Evolutionary conservation across 257 asterid species (phyloP).

Genomic region (Primulina tabacum): DNA sequence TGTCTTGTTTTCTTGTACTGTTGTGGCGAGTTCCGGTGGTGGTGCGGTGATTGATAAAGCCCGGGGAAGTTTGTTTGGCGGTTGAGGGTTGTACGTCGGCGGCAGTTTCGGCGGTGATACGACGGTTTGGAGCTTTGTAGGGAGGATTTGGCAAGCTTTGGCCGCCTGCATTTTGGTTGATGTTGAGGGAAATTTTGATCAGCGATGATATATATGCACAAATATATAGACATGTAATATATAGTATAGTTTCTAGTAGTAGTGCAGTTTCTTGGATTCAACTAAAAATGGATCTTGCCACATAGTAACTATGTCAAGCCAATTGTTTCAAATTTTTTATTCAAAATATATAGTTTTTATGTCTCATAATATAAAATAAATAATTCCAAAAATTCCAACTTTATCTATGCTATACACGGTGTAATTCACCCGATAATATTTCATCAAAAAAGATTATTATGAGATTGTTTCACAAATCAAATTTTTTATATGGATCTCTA

Average conservation of each 20-base stretch:
- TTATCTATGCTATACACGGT: too few species aligned
- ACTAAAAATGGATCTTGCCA: background rate
- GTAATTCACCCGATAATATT: too few species aligned
- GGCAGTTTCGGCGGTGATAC: slow-evolving; percentile 40
- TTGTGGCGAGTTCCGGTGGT: slow-evolving; percentile 6
- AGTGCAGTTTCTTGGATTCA: background rate
- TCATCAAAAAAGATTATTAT: too few species aligned
- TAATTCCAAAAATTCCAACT: too few species aligned
- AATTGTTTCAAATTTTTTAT: background rate
- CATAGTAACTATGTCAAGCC: background rate
- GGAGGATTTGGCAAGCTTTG: slow-evolving; percentile 54
- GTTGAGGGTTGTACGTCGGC: slow-evolving; percentile 37
- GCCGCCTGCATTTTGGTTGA: slow-evolving; percentile 60
- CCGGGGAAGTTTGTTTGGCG: slow-evolving; percentile 37
- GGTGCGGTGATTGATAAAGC: slow-evolving; percentile 62
- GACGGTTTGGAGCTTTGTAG: slow-evolving; percentile 39
- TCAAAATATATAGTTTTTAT: background rate
- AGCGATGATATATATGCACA: too few species aligned
- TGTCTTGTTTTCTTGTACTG: slow-evolving; percentile 22
- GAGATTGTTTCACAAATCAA: too few species aligned
- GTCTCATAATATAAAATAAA: background rate
- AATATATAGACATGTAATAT: too few species aligned
- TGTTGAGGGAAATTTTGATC: background rate
- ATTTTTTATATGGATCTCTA: too few species aligned
- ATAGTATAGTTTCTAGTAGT: too few species aligned